A percentile compares a stretch with the other conserved stretches of the same genome.
Evolutionary conservation across 441 rosid genomes (phyloP).

Genomic region (Macaranga tanarius): DNA sequence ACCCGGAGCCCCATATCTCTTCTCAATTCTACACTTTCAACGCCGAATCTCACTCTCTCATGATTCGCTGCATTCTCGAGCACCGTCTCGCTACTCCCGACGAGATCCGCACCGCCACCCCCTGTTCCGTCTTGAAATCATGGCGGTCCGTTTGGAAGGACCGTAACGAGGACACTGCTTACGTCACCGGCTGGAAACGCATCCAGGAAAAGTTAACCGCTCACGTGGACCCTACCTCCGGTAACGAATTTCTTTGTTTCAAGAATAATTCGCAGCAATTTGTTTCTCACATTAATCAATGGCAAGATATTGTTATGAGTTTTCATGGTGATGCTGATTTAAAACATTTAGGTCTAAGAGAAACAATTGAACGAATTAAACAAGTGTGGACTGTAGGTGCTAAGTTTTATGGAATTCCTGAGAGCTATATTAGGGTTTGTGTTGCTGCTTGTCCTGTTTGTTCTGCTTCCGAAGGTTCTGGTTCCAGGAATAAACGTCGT

Average conservation of each 20-base stretch:
- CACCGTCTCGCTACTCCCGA: constrained; percentile 73
- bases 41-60: constrained; percentile 83
- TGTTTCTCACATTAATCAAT: constrained; percentile 81
- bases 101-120: constrained; percentile 93
- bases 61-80: constrained; percentile 89
- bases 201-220: constrained; percentile 92
- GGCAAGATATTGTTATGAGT: constrained; percentile 95
- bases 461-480: constrained; percentile 68
- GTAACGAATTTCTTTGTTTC: constrained; percentile 85
- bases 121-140: constrained; percentile 69
- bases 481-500: constrained; percentile 73
- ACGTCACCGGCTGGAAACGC: constrained; percentile 94
- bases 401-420: constrained; percentile 92
- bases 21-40: constrained; percentile 98
- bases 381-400: constrained; percentile 98
- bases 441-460: constrained; percentile 83
- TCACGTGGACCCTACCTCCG: constrained; percentile 60
- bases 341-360: constrained; percentile 81
- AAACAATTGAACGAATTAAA: constrained; percentile 85
- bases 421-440: constrained; percentile 97
- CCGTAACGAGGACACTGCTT: constrained; percentile 95
- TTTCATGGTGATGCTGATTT: constrained; percentile 92
- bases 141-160: constrained; percentile 99
- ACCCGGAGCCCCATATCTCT: constrained; percentile 83
- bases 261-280: constrained; percentile 85